phyloP scores from a whole-genome alignment of 2,329 filamentous ascomycete genomes.

The Podosphaera xanthii region DNA sequence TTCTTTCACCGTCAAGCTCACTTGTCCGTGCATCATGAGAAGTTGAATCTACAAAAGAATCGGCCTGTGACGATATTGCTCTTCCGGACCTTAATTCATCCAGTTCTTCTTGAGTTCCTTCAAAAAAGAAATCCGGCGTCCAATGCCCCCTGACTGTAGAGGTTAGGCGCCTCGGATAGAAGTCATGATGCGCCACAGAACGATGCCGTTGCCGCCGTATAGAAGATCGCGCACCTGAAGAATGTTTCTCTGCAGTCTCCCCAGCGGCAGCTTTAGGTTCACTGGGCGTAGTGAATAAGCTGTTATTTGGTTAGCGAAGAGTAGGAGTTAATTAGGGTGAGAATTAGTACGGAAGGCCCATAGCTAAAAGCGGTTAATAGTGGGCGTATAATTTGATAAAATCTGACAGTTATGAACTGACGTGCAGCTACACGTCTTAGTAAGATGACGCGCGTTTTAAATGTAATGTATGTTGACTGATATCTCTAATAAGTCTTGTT shows the following conservation, averaged over 20 bases:
- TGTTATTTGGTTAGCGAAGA: constrained; percentile 9
- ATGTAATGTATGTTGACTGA: too few species aligned
- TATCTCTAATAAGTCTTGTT: too few species aligned
- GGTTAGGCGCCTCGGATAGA: constrained; percentile 6
- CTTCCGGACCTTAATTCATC: neutral
- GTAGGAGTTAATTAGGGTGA: constrained; percentile 6
- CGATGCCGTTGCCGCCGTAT: constrained; percentile 13
- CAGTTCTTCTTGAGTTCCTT: neutral
- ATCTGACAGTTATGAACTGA: too few species aligned
- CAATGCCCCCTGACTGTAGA: constrained; percentile 9
- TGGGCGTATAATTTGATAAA: too few species aligned
- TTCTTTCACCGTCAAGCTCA: constrained; percentile 8
- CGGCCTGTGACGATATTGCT: neutral
- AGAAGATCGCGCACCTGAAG: constrained; percentile 12
- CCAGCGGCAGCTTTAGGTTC: constrained; percentile 12
- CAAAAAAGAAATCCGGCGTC: constrained; percentile 2
- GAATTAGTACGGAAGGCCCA: constrained; percentile 16
- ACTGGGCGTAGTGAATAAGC: constrained; percentile 14
- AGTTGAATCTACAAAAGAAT: neutral
- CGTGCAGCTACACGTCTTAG: too few species aligned
- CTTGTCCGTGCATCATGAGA: constrained; percentile 1
- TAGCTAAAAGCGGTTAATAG: constrained; percentile 4
- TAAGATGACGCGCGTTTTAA: too few species aligned
- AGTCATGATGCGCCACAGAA: constrained; percentile 3
- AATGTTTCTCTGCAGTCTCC: constrained; percentile 10